Percentiles rank a stretch among this genome's conserved stretches.
Evolutionary conservation across 768 basidiomycete genomes (phyloP).

Genomic region (Termitomyces sp.): DNA sequence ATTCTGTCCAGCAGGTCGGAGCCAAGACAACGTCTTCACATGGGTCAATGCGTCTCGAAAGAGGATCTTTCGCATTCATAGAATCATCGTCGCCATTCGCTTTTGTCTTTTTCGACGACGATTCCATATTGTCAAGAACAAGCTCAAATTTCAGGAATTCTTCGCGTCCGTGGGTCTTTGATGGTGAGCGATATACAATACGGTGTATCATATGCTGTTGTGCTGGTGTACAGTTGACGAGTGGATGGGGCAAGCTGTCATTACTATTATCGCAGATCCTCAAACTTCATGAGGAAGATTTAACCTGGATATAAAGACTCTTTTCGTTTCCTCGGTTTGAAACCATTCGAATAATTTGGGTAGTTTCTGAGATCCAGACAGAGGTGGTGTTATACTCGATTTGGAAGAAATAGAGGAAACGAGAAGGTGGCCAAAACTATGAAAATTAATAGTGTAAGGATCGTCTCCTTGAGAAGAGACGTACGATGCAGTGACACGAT

Average conservation of each 20-base stretch:
- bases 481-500: slow-evolving; percentile 36
- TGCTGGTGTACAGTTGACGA: slow-evolving; percentile 24
- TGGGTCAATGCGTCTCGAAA: neutral
- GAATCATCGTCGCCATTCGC: neutral
- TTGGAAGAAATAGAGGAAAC: slow-evolving; percentile 31
- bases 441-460: slow-evolving; percentile 3
- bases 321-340: slow-evolving; percentile 19
- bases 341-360: slow-evolving; percentile 44
- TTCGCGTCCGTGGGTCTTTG: slow-evolving; percentile 8
- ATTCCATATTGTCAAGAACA: slow-evolving; percentile 17
- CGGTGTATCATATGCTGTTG: slow-evolving; percentile 38
- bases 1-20: slow-evolving; percentile 28
- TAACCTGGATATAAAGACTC: slow-evolving; percentile 52
- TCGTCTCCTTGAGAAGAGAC: slow-evolving; percentile 9
- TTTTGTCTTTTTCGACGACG: neutral
- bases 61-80: neutral
- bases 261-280: neutral
- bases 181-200: slow-evolving; percentile 40
- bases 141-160: slow-evolving; percentile 36
- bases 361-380: slow-evolving; percentile 36
- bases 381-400: slow-evolving; percentile 40
- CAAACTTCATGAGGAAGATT: neutral
- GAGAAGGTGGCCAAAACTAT: slow-evolving; percentile 61
- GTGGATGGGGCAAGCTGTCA: slow-evolving; percentile 32
- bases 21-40: slow-evolving; percentile 5